These are phyloP conservation scores for Fremontodendron californicum DNA, from an alignment of 345 rosid species.

Conservation along the genomic window DNA sequence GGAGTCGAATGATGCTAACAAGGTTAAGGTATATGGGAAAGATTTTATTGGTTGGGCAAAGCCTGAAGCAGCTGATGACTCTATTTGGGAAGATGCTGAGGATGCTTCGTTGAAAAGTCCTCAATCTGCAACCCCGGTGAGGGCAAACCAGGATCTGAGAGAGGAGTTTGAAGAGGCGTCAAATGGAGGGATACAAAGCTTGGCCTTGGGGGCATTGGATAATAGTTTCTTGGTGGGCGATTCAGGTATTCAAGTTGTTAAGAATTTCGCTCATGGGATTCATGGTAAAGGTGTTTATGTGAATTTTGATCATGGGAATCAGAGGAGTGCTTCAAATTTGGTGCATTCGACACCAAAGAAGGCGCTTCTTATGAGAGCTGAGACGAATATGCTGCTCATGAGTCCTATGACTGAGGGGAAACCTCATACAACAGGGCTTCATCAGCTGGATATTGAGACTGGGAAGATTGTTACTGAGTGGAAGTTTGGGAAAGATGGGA, in stretches of 20 bases:
- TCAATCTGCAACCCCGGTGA: conserved; percentile 46
- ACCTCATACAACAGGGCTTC: conserved; percentile 70
- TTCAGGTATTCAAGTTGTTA: conserved; percentile 90
- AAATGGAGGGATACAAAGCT: conserved; percentile 86
- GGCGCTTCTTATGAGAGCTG: conserved; percentile 94
- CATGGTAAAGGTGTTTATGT: conserved; percentile 93
- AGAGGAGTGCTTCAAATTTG: conserved; percentile 28
- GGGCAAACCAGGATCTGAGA: conserved; percentile 62
- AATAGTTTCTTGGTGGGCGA: conserved; percentile 93
- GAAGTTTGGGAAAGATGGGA: conserved; percentile 96
- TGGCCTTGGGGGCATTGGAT: conserved; percentile 95
- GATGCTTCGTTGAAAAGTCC: conserved; percentile 64
- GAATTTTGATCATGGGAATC: conserved; percentile 53
- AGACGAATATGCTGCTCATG: conserved; percentile 96
- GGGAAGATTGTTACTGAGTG: conserved; percentile 88
- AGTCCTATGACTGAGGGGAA: conserved; percentile 72
- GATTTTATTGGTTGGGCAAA: conserved; percentile 89
- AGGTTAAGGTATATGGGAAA: conserved; percentile 79
- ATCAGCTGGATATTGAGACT: conserved; percentile 95
- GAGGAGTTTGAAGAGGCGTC: conserved; percentile 95
- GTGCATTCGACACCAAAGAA: conserved; percentile 70
- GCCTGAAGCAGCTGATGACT: conserved; percentile 94
- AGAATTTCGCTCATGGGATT: conserved; percentile 85
- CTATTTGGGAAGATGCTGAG: conserved; percentile 98
- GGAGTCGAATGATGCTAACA: conserved; percentile 79